Evolutionary conservation across 441 rosid genomes (phyloP), one percentile per base, ranked within the genome.

Genomic region (Codiaeum variegatum): DNA sequence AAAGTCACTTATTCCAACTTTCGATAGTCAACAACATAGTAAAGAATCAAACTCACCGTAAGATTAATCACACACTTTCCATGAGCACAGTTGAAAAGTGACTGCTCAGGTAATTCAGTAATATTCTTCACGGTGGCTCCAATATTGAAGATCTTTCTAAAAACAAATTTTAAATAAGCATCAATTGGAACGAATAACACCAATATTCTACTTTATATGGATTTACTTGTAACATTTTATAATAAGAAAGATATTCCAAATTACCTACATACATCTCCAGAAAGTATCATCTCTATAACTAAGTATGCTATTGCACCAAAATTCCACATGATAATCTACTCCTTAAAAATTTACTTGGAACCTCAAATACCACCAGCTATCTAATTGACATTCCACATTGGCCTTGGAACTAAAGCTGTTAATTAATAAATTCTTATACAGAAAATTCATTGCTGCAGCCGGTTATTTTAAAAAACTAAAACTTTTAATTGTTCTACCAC

Each of bases 31-130:
- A 63, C 44, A 1, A 24, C 15, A 3, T 59, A 54, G 58, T 12
- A 47, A 67, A 8, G 38, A 58, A 69, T 38, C 24, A 56, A 38
- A 56, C 60, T 70, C 73, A 40, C 52, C 49, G 42, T 58, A 40
- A 26, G 66, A 44, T n/a, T n/a, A n/a, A n/a, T n/a, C n/a, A n/a
- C 62, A 12, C 31, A 21, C 23, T 24, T 44, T 52, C 15, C 52
- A 31, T 23, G 32, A 72, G 51, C 34, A 47, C 23, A 72, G 54
- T 47, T 21, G 56, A 59, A n/a, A n/a, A 36, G 29, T 34, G 19
- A 24, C 42, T 44, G 44, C 19, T 34, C 31, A 28, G 28, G n/a
- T 47, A 36, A 32, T 71, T 38, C 23, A 34, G 12, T 8, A 36
- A 71, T 1, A 19, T 49, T n/a, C 62, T 21, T 26, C n/a, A 52